Evolutionary conservation across 208 protist species (phyloP).

Genomic region (Zelonia costaricensis): DNA sequence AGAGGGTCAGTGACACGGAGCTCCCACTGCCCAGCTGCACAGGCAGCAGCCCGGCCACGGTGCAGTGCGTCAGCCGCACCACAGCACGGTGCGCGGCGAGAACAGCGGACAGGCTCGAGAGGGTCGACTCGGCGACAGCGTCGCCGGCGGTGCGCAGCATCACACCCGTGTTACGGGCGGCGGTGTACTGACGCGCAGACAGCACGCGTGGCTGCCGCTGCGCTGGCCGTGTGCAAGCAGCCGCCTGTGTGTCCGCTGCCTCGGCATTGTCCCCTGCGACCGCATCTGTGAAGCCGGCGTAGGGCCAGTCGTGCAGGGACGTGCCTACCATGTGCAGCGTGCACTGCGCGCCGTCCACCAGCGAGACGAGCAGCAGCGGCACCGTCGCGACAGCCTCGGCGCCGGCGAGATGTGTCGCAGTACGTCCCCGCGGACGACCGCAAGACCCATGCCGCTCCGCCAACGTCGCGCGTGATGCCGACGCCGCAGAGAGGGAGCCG

Average conservation of each 20-base stretch:
- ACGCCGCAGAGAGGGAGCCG: too few species aligned
- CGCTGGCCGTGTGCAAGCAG: too few species aligned
- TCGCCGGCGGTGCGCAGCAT: slow-evolving; percentile 13
- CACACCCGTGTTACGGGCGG: slow-evolving; percentile 8
- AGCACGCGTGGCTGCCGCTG: not conserved
- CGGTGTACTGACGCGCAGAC: not conserved
- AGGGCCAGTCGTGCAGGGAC: slow-evolving; percentile 19
- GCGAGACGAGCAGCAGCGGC: slow-evolving; percentile 14
- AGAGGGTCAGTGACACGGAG: slow-evolving; percentile 3
- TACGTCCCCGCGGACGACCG: not conserved
- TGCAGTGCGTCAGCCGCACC: slow-evolving; percentile 13
- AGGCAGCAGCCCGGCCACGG: not conserved
- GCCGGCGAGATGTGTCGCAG: not conserved
- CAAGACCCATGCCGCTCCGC: too few species aligned
- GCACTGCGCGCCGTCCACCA: slow-evolving; percentile 21
- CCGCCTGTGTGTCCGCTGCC: too few species aligned
- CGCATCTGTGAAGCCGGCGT: not conserved
- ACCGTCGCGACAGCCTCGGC: not conserved
- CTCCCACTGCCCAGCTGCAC: slow-evolving; percentile 1
- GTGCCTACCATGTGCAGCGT: slow-evolving; percentile 23
- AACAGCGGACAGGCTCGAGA: slow-evolving; percentile 5
- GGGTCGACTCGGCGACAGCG: slow-evolving; percentile 7
- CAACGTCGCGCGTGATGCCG: too few species aligned
- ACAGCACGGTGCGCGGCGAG: not conserved
- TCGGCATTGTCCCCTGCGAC: not conserved